Evolutionary conservation across 2,329 filamentous ascomycete species (phyloP).

Genomic region (Penicillium palitans): DNA sequence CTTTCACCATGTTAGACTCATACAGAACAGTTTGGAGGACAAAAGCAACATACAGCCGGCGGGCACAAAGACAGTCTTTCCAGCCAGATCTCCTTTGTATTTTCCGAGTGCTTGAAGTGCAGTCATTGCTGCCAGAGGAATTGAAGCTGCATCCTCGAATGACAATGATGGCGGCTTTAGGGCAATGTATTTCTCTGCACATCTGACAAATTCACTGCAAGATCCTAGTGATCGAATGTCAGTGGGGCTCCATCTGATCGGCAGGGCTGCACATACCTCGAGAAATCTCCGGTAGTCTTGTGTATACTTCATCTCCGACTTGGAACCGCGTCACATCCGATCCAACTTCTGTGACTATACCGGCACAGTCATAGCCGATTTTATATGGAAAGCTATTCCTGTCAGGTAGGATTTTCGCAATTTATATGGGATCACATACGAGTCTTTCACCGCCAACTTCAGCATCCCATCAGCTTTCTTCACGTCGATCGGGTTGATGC

Average conservation of each 20-base stretch:
- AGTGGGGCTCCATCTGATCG: background rate
- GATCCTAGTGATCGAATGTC: slow-evolving; percentile 28
- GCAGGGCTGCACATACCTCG: slow-evolving; percentile 26
- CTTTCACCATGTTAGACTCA: slow-evolving; percentile 14
- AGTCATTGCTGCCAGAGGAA: slow-evolving; percentile 46
- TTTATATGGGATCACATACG: slow-evolving; percentile 24
- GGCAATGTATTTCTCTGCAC: slow-evolving; percentile 35
- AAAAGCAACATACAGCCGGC: slow-evolving; percentile 40
- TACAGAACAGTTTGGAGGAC: background rate
- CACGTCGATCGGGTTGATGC: slow-evolving; percentile 50
- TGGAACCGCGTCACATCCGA: slow-evolving; percentile 37
- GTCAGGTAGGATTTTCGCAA: slow-evolving; percentile 1
- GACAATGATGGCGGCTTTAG: slow-evolving; percentile 45
- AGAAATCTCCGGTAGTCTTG: slow-evolving; percentile 33
- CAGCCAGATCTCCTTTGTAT: slow-evolving; percentile 49
- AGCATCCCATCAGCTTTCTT: slow-evolving; percentile 42
- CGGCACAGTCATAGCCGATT: slow-evolving; percentile 48
- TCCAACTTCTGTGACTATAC: slow-evolving; percentile 41
- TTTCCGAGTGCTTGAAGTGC: slow-evolving; percentile 48
- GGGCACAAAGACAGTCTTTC: slow-evolving; percentile 55
- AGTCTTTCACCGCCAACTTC: slow-evolving; percentile 35
- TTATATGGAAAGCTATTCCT: slow-evolving; percentile 43
- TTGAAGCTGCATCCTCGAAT: slow-evolving; percentile 47
- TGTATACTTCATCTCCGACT: slow-evolving; percentile 43
- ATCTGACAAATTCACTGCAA: slow-evolving; percentile 42